Conservation (phyloP, 495 filamentous ascomycete species). For the Symbiotaphrina buchneri region DNA sequence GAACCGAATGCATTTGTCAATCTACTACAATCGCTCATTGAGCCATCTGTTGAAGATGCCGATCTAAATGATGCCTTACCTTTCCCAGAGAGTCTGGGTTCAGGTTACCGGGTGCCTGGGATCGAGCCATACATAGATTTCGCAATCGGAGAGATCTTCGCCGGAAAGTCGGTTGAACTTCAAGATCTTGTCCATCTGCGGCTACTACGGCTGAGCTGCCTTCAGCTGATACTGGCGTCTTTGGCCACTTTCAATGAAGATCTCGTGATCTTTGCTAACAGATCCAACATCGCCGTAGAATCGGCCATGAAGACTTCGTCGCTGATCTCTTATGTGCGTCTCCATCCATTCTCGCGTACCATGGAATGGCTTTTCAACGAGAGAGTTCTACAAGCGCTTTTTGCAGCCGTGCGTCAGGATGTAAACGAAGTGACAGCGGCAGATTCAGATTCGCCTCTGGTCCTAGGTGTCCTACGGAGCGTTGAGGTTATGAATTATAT, state of each 20-base stretch:
- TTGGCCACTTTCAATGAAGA: slow-evolving; percentile 79
- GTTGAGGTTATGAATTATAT: slow-evolving; percentile 64
- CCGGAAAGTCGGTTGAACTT: slow-evolving; percentile 31
- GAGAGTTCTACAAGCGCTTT: slow-evolving; percentile 57
- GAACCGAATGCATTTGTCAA: slow-evolving; percentile 62
- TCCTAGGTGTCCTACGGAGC: slow-evolving; percentile 46
- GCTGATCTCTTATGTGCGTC: slow-evolving; percentile 49
- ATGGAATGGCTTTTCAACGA: slow-evolving; percentile 98
- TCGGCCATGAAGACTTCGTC: slow-evolving; percentile 42
- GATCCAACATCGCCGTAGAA: slow-evolving; percentile 50
- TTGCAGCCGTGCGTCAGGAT: slow-evolving; percentile 53
- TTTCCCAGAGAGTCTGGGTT: slow-evolving; percentile 77
- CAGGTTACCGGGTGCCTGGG: slow-evolving; percentile 53
- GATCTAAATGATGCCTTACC: slow-evolving; percentile 51
- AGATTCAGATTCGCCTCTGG: slow-evolving; percentile 45
- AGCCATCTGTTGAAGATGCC: slow-evolving; percentile 29
- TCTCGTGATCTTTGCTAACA: slow-evolving; percentile 58
- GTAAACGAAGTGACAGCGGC: slow-evolving; percentile 39
- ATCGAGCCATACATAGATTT: slow-evolving; percentile 90
- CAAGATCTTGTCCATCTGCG: slow-evolving; percentile 38
- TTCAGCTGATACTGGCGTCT: slow-evolving; percentile 55
- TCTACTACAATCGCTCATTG: slow-evolving; percentile 43
- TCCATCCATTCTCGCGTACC: slow-evolving; percentile 79
- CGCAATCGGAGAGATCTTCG: slow-evolving; percentile 50
- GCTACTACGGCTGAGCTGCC: slow-evolving; percentile 49